phyloP scores from a whole-genome alignment of 1,284 basidiomycete species.

The Boletus semigastroideus region DNA sequence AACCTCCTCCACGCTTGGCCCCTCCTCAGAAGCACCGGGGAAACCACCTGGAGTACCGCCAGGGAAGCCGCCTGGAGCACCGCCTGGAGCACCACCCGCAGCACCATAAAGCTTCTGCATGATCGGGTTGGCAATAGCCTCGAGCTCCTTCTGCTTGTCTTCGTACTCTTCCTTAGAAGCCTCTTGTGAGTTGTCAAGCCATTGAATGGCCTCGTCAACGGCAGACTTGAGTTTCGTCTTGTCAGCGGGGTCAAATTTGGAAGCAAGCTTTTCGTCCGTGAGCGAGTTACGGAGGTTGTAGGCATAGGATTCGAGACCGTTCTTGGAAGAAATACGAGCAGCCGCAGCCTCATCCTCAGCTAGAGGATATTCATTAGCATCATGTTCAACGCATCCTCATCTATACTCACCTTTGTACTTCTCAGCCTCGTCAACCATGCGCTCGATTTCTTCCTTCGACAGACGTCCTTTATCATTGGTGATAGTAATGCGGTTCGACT shows the following conservation, averaged over 20 bases:
- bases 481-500: constrained; percentile 95
- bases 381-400: not conserved
- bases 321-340: constrained; percentile 86
- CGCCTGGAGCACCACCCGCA: constrained; percentile 62
- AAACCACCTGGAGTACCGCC: constrained; percentile 54
- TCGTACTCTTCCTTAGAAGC: constrained; percentile 97
- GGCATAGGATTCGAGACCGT: constrained; percentile 88
- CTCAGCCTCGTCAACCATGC: constrained; percentile 94
- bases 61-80: constrained; percentile 49
- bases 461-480: constrained; percentile 99
- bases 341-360: constrained; percentile 83
- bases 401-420: constrained; percentile 74
- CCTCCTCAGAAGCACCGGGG: constrained; percentile 66
- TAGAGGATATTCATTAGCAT: constrained; percentile 31
- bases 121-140: constrained; percentile 88
- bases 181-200: constrained; percentile 90
- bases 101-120: constrained; percentile 90
- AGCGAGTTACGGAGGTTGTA: constrained; percentile 97
- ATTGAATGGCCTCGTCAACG: constrained; percentile 84
- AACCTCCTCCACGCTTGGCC: constrained; percentile 88
- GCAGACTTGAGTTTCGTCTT: constrained; percentile 84
- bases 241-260: constrained; percentile 89
- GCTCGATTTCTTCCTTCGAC: constrained; percentile 98
- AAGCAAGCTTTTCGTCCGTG: constrained; percentile 79
- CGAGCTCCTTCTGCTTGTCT: constrained; percentile 94